Base-by-base conservation (phyloP, 768 basidiomycete species). In the Clitopilus passeckerianus region DNA sequence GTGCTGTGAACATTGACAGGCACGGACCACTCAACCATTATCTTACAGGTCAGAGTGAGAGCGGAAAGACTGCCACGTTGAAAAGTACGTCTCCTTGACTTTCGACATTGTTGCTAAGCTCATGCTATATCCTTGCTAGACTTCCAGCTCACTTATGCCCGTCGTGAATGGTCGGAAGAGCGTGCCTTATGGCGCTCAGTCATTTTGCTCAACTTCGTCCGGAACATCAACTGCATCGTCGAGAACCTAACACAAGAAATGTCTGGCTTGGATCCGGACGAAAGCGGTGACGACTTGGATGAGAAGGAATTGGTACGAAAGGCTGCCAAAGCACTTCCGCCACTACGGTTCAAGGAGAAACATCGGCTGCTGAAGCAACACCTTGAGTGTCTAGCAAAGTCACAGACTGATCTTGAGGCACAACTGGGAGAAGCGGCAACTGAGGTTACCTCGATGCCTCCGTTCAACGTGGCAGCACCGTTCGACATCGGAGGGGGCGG, bases 191-290 rank as follows among this genome's bases (percentile, higher is more conserved):
- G 90, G 90, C 82, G 87, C 20, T 74, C 83, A 15, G 88, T 93
- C 59, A 85, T 93, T 59, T 85, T 88, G 63, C 82, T 92, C 65
- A 93, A 93, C 69, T 83, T 93, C 69, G 79, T 91, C 57, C 85
- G 88, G 66, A 90, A 89, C 61, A 79, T 90, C 65, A 83, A 87
- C 61, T 73, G 75, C 27, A 82, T 89, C 50, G 75, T 90, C 20
- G 81, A 87, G 54, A 73, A 81, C 41, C 74, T 89, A 43, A 66
- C 72, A 15, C 78, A 77, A 34, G 86, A 88, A 63, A 85, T 89
- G 80, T 70, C 79, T 22, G 78, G 72, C 66, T 70, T 71, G 56
- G 73, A 74, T 56, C 65, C 64, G 59, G 58, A 69, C 60, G 60
- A 67, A 54, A 71, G 69, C 53, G 77, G 79, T 59, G 80, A 77